A percentile compares a stretch with the other conserved stretches of the same genome.
These are phyloP conservation scores for Sphagnum fallax DNA, from an alignment of 228 moss, liverwort and hornwort species.

Conservation along the genomic window DNA sequence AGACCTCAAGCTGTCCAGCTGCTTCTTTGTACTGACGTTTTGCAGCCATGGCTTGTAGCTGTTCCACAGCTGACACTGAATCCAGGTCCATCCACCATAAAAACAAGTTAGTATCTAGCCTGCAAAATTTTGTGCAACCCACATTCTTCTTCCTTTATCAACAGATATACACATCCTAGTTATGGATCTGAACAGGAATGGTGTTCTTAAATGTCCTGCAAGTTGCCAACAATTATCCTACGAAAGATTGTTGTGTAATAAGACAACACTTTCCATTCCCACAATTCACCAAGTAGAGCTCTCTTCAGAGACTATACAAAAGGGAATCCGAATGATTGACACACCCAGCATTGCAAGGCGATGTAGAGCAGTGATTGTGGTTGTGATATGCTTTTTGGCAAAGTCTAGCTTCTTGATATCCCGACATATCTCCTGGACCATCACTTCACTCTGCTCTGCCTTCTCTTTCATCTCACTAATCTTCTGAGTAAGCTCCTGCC, in stretches of 20 bases:
- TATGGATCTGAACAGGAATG: too few species aligned
- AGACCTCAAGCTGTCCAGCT: constrained; percentile 98
- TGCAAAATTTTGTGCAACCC: too few species aligned
- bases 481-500: constrained; percentile 90
- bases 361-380: constrained; percentile 94
- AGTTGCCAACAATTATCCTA: too few species aligned
- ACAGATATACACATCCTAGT: too few species aligned
- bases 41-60: constrained; percentile 92
- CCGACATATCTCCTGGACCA: constrained; percentile 99
- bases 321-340: constrained; percentile 50
- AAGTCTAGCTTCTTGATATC: constrained; percentile 99
- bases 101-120: too few species aligned
- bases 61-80: constrained; percentile 97
- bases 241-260: too few species aligned
- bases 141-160: too few species aligned
- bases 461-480: constrained; percentile 96
- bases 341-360: constrained; percentile 98
- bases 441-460: constrained; percentile 98
- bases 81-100: background rate
- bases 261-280: too few species aligned
- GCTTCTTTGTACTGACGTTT: constrained; percentile 98
- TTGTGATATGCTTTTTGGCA: constrained; percentile 98
- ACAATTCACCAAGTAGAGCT: too few species aligned
- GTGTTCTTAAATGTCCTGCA: too few species aligned
- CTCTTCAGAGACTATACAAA: constrained; percentile 25